phyloP scores from a whole-genome alignment of 306 rosid species.

The Leucaena leucocephala region DNA sequence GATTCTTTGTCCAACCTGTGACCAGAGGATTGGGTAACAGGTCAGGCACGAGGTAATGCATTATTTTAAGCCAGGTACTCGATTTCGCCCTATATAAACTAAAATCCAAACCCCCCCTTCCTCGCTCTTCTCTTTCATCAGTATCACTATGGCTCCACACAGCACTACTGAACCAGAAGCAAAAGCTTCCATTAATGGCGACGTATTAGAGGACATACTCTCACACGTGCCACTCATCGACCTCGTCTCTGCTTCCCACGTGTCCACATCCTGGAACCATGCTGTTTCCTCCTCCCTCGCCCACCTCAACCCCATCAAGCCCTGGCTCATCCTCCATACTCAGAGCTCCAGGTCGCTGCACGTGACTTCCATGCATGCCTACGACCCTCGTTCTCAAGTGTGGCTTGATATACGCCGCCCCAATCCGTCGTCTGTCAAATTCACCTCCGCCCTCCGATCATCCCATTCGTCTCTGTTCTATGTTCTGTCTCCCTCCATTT shows the following conservation, averaged over 20 bases:
- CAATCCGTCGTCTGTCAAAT: slow-evolving; percentile 10
- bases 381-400: slow-evolving; percentile 60
- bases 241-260: slow-evolving; percentile 50
- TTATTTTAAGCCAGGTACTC: too few relatives aligned
- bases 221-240: slow-evolving; percentile 63
- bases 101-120: too few relatives aligned
- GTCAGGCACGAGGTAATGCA: too few relatives aligned
- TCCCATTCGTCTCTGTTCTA: slow-evolving; percentile 67
- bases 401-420: slow-evolving; percentile 49
- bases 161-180: background rate
- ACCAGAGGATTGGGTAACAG: too few relatives aligned
- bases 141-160: background rate
- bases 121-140: background rate
- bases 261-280: slow-evolving; percentile 57
- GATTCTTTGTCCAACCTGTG: too few relatives aligned
- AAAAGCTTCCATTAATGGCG: slow-evolving; percentile 55
- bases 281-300: slow-evolving; percentile 62
- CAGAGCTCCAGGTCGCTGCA: slow-evolving; percentile 50
- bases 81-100: too few relatives aligned
- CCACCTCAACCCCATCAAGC: slow-evolving; percentile 46
- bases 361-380: slow-evolving; percentile 49
- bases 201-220: slow-evolving; percentile 56
- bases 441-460: slow-evolving; percentile 47
- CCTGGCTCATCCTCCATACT: slow-evolving; percentile 64
- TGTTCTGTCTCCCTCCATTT: slow-evolving; percentile 46